Evolutionary conservation across 2,329 filamentous ascomycete genomes (phyloP), one percentile per base, ranked within the genome.

Genomic region (Zelopaecilomyces penicillatus): DNA sequence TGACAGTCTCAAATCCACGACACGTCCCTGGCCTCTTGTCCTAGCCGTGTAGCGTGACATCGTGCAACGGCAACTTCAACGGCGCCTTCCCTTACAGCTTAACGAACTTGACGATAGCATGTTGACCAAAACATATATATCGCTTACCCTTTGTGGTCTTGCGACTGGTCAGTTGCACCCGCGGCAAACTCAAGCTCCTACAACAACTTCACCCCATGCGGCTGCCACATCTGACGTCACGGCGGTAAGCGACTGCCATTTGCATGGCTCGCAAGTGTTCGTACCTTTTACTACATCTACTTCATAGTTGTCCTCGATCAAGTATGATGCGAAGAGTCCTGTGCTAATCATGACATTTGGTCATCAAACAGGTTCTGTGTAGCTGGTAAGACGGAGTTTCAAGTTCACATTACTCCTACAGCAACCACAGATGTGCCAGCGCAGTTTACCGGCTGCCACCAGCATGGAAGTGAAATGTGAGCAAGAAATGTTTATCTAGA

Each of bases 381-480:
- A 52, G 66, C 63, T 34, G 66, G 64, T 38, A 57, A 61, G 7
- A 62, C 62, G 0, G 70, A 73, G 54, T 74, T 68, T 43, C 51
- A 62, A 32, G 63, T 73, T 26, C 63, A 66, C 41, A 63, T 68
- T 3, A 70, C 73, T 5, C 65, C 69, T 3, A 83, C 76, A 4
- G 70, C 70, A 12, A 79, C 74, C 1, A 70, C 71, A 38, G 71
- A 74, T 40, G 61, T 79, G 12, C 79, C 82, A 1, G 66, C 80
- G 0, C 64, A 74, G 42, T 85, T 80, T 54, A 85, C 80, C 0
- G 77, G 64, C 44, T 87, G 84, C 56, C 82, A 87, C 58, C 54
- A 63, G 1, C 82, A 87, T 60, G 80, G 67, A 11, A 55, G 60
- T 4, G 70, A 80, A 38, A 70, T 70, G 78, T 85, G 66, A 54